These are phyloP conservation scores for Silene latifolia DNA, from an alignment of 148 eudicot species.

Conservation along the genomic window DNA sequence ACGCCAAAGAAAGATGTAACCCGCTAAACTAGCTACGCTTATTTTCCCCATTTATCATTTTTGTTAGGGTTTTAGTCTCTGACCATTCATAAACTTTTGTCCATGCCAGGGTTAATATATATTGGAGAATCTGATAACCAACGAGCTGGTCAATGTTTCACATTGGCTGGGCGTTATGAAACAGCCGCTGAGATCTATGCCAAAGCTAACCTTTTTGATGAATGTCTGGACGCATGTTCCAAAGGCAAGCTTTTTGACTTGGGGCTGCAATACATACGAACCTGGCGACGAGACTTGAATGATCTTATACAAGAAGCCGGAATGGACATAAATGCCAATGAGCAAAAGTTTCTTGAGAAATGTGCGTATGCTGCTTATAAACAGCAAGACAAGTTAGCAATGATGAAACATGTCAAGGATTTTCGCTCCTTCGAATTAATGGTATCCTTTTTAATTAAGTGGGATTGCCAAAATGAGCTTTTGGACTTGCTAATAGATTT, in stretches of 20 bases:
- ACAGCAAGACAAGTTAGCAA: conserved; percentile 29
- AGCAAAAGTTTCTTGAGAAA: conserved; percentile 32
- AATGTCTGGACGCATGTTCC: conserved; percentile 35
- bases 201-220: conserved; percentile 11
- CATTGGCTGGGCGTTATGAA: conserved; percentile 20
- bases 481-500: no score
- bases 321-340: conserved; percentile 14
- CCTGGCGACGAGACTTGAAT: conserved; percentile 23
- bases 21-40: no score
- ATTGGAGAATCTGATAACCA: no score
- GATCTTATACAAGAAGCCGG: background rate
- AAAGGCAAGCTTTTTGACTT: conserved; percentile 33
- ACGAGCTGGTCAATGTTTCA: no score
- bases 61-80: no score
- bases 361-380: conserved; percentile 42
- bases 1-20: no score
- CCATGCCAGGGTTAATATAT: no score
- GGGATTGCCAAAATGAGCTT: no score
- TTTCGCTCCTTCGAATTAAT: conserved; percentile 38
- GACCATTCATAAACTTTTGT: no score
- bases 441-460: no score
- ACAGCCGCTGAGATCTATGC: conserved; percentile 39
- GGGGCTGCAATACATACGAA: conserved; percentile 30
- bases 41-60: no score
- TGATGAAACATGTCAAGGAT: conserved; percentile 59